Base-by-base conservation (phyloP, 257 asterid genomes). In the Hygrophila difformis region DNA sequence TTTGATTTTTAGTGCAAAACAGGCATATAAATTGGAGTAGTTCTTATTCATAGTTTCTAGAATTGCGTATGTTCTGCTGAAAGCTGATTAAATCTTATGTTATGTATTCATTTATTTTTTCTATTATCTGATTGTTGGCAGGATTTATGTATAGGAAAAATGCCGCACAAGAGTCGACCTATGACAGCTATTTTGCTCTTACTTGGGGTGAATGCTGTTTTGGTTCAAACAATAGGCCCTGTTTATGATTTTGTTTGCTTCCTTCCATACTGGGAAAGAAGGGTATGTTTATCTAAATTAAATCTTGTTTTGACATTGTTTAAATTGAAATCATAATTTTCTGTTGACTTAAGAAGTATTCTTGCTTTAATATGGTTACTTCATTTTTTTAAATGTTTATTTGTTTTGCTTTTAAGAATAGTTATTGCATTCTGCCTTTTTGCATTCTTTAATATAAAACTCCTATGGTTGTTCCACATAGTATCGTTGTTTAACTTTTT, bases 181-280 rank as follows among this genome's bases (percentile, higher is more conserved):
- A 68, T 85, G 96, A 44, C 96, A 2, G 94, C 81, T 12, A 68
- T 85, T 47, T 44, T 89, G 76, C 56, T 79, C 56, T 89, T 89
- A 54, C 76, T 83, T n/a, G 94, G 96, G 57, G 72, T 89, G 19
- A 89, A 89, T 40, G 87, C 65, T 38, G 79, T 76, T 44, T 67
- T 89, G 70, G 66, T 85, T 60, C 65, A 82, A 44, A 81, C 98
- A 1, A 70, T 82, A 36, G 53, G 63, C n/a, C 93, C 94, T 8
- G 92, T 85, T 53, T 89, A 85, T 49, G 96, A 89, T 69, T 85
- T 82, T 4, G 96, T 79, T n/a, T 75, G 94, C 76, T 88, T 84
- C 72, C 84, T 67, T 33, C 96, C 93, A 0, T 88, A 64, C 61
- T 81, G 96, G 97, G 94, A 84, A 73, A 71, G 80, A 59, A 72